Percentiles rank a stretch among this genome's conserved stretches.
These are phyloP conservation scores for Pluteus cervinus DNA, from an alignment of 768 basidiomycete species.

Conservation along the genomic window DNA sequence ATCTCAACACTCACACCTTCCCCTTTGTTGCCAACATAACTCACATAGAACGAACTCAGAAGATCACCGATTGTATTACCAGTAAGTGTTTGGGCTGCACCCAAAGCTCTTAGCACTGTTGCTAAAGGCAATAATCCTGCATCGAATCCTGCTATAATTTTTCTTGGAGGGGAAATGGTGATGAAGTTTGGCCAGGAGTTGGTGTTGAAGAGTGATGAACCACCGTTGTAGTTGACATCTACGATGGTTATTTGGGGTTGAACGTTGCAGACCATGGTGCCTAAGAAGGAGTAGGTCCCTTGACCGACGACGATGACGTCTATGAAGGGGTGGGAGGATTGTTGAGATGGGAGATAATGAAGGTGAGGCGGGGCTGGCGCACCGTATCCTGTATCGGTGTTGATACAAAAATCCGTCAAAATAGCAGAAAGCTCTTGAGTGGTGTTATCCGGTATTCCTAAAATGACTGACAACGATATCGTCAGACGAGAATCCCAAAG, in stretches of 20 bases:
- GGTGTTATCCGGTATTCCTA: no score
- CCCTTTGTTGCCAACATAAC: no score
- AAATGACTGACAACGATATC: no score
- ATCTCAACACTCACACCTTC: no score
- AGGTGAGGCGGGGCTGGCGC: constrained; percentile 9
- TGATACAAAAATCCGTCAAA: no score
- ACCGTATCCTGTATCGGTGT: background rate
- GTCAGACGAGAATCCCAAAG: no score
- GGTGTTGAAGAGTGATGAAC: constrained; percentile 10
- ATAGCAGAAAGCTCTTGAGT: no score
- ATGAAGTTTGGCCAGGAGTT: constrained; percentile 15
- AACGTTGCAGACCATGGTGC: constrained; percentile 12
- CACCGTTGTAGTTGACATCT: constrained; percentile 12
- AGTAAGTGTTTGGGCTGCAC: constrained; percentile 12
- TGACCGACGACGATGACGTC: constrained; percentile 13
- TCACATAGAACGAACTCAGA: no score
- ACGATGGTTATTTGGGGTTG: constrained; percentile 12
- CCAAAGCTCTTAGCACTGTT: constrained; percentile 13
- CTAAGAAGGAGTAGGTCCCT: constrained; percentile 12
- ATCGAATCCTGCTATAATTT: constrained; percentile 4
- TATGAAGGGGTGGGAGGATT: background rate
- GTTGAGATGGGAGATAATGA: background rate
- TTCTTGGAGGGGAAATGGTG: constrained; percentile 11
- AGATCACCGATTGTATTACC: no score
- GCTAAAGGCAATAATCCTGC: constrained; percentile 14